phyloP scores from a whole-genome alignment of 441 rosid species.

The Croton laevigatus region DNA sequence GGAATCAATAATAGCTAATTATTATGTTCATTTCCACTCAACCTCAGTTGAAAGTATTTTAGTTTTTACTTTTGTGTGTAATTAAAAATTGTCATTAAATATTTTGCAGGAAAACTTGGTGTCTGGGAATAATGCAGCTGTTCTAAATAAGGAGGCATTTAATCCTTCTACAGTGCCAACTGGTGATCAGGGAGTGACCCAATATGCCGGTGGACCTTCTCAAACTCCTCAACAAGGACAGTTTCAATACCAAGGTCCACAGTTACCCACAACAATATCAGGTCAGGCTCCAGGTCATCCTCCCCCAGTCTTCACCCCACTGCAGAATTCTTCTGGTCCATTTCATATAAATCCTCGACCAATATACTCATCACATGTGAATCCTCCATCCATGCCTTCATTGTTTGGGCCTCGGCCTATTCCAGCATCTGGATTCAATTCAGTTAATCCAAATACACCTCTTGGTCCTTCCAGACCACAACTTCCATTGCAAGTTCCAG shows the following conservation, averaged over 20 bases:
- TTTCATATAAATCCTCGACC: constrained; percentile 31
- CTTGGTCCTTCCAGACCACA: constrained; percentile 33
- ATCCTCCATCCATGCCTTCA: constrained; percentile 37
- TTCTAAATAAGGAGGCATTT: constrained; percentile 25
- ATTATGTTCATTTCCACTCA: not conserved
- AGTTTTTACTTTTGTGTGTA: not conserved
- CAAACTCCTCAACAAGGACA: constrained; percentile 48
- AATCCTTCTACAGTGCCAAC: constrained; percentile 21
- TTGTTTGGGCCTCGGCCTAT: constrained; percentile 47
- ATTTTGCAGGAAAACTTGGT: constrained; percentile 54
- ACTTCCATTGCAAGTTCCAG: constrained; percentile 33
- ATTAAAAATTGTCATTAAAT: constrained; percentile 15
- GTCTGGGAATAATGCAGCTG: constrained; percentile 38
- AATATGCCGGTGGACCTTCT: constrained; percentile 26
- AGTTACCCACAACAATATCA: constrained; percentile 32
- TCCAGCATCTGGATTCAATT: constrained; percentile 35
- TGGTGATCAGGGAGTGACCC: constrained; percentile 32
- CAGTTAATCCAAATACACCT: constrained; percentile 37
- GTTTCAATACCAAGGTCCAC: constrained; percentile 45
- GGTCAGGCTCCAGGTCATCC: constrained; percentile 34
- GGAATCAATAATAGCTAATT: constrained; percentile 6
- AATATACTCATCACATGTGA: constrained; percentile 31
- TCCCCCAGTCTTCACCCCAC: constrained; percentile 27
- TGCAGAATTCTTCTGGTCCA: constrained; percentile 40
- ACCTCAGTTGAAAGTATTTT: not conserved